Percentiles rank a stretch among this genome's conserved stretches.
phyloP scores from a whole-genome alignment of 352 stramenopile genomes.

The Phytophthora hybrid region DNA sequence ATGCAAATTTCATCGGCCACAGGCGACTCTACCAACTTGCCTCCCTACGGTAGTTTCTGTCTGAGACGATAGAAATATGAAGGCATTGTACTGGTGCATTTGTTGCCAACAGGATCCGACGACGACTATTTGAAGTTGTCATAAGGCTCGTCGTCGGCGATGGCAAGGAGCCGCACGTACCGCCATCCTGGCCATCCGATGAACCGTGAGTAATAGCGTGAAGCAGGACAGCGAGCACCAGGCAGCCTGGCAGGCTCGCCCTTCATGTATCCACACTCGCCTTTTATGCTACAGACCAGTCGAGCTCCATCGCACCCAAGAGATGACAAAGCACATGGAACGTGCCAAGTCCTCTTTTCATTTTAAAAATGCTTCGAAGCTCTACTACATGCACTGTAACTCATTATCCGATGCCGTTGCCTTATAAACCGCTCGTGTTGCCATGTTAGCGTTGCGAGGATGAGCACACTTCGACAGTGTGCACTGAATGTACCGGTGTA shows the following conservation, averaged over 20 bases:
- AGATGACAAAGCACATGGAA: neutral
- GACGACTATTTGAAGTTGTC: neutral
- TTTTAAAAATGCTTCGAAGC: no score
- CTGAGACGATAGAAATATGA: no score
- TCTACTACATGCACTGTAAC: no score
- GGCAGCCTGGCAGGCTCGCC: neutral
- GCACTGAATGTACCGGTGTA: no score
- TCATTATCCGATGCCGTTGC: no score
- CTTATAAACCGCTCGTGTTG: no score
- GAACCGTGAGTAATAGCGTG: conserved; percentile 10
- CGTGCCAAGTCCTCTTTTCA: no score
- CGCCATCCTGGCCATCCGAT: conserved; percentile 19
- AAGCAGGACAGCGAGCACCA: conserved; percentile 4
- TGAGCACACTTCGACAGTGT: no score
- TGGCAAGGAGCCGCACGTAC: neutral
- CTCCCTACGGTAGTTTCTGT: no score
- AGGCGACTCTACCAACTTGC: no score
- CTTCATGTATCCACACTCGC: conserved; percentile 31
- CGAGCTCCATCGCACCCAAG: neutral
- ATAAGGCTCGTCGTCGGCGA: neutral
- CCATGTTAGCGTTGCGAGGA: no score
- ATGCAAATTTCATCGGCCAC: neutral
- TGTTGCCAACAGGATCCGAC: neutral
- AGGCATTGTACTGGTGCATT: no score
- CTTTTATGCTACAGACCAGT: conserved; percentile 36